Percentiles rank a stretch among this genome's conserved stretches.
phyloP scores from a whole-genome alignment of 2,329 filamentous ascomycete genomes.

The Nemania diffusa region DNA sequence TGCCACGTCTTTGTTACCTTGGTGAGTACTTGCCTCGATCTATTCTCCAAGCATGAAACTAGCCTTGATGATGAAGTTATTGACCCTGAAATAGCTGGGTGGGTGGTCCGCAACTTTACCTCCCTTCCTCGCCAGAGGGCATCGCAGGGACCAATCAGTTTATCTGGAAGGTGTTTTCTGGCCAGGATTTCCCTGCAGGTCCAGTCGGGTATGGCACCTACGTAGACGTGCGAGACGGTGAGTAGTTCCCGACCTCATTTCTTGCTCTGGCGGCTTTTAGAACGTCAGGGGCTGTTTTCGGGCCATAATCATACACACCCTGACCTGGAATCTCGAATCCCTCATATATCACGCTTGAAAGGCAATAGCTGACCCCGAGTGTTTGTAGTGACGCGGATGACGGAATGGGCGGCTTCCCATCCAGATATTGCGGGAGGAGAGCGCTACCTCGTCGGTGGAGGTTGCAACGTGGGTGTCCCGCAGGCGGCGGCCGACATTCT shows the following conservation, averaged over 20 bases:
- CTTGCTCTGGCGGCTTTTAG: background rate
- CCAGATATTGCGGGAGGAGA: constrained; percentile 52
- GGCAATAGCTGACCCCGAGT: background rate
- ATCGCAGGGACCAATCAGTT: constrained; percentile 50
- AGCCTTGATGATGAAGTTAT: background rate
- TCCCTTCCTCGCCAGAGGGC: constrained; percentile 45
- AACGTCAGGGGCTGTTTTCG: background rate
- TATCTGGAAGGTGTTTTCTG: constrained; percentile 51
- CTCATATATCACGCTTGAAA: background rate
- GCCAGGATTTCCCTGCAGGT: constrained; percentile 43
- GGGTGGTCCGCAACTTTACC: constrained; percentile 53
- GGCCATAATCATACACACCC: no score
- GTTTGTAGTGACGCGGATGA: constrained; percentile 51
- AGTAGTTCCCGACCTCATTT: background rate
- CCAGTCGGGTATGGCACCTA: constrained; percentile 43
- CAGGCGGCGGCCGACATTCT: constrained; percentile 58
- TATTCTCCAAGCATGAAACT: background rate
- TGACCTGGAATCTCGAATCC: background rate
- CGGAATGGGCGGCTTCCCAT: constrained; percentile 53
- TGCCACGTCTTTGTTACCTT: constrained; percentile 51
- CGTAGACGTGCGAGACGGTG: constrained; percentile 56
- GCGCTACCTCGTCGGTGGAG: constrained; percentile 52
- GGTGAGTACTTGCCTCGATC: constrained; percentile 34
- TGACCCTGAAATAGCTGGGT: constrained; percentile 48
- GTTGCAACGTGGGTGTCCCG: constrained; percentile 44